Evolutionary conservation across 2,329 filamentous ascomycete genomes (phyloP).

Genomic region (Epicoccum nigrum): DNA sequence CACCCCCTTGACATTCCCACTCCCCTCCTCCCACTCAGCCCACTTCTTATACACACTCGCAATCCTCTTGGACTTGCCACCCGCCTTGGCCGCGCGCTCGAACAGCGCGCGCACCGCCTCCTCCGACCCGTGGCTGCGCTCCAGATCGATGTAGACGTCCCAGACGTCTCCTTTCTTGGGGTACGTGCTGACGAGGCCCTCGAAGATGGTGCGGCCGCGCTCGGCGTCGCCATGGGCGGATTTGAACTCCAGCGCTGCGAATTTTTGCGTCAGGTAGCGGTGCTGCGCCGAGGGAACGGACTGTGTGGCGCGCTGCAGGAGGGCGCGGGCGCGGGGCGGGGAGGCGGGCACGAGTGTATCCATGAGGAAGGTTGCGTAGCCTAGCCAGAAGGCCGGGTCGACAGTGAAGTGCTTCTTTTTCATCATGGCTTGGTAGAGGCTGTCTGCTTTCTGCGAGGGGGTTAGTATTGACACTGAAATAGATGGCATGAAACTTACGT

Average conservation of each 20-base stretch:
- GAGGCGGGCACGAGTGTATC: slow-evolving; percentile 71
- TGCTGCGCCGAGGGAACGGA: slow-evolving; percentile 74
- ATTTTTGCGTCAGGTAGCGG: slow-evolving; percentile 80
- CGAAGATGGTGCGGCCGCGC: slow-evolving; percentile 92
- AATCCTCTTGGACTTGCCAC: slow-evolving; percentile 80
- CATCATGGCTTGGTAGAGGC: slow-evolving; percentile 81
- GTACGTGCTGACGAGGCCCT: slow-evolving; percentile 81
- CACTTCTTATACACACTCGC: slow-evolving; percentile 91
- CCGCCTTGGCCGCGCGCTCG: slow-evolving; percentile 70
- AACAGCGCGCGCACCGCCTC: slow-evolving; percentile 76
- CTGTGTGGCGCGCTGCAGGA: slow-evolving; percentile 84
- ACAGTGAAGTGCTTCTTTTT: slow-evolving; percentile 84
- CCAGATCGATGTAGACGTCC: slow-evolving; percentile 89
- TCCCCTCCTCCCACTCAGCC: slow-evolving; percentile 80
- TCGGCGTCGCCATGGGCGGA: slow-evolving; percentile 83
- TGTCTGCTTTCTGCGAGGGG: slow-evolving; percentile 75
- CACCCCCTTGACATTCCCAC: slow-evolving; percentile 71
- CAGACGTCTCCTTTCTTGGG: slow-evolving; percentile 91
- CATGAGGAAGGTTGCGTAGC: slow-evolving; percentile 94
- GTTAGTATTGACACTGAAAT: slow-evolving; percentile 22
- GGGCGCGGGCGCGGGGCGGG: slow-evolving; percentile 75
- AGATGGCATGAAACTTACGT: slow-evolving; percentile 62
- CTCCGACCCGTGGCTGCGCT: slow-evolving; percentile 64
- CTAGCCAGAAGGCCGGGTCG: slow-evolving; percentile 82
- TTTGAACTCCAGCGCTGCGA: slow-evolving; percentile 90